Percentiles rank a stretch among this genome's conserved stretches.
Evolutionary conservation across 164 flowering plant species (phyloP).

Genomic region (Nymphaea thermarum): DNA sequence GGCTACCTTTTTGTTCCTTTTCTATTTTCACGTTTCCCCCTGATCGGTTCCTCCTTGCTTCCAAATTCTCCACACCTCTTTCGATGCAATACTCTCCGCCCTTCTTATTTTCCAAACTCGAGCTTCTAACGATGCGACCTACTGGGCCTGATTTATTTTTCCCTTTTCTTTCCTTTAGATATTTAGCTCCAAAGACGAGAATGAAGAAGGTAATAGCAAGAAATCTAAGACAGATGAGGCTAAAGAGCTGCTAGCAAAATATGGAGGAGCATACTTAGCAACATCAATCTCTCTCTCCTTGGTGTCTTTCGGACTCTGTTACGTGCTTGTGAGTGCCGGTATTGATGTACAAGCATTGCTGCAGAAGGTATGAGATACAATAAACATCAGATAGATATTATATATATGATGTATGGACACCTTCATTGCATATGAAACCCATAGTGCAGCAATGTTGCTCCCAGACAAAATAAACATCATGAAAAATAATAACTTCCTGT

Average conservation of each 20-base stretch:
- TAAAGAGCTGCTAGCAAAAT: conserved; percentile 77
- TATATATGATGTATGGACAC: too few species aligned
- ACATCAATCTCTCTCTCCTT: conserved; percentile 88
- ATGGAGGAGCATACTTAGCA: conserved; percentile 94
- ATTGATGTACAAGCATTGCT: conserved; percentile 76
- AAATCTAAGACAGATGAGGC: conserved; percentile 83
- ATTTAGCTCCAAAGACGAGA: conserved; percentile 71
- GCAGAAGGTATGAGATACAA: conserved; percentile 42
- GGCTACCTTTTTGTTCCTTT: too few species aligned
- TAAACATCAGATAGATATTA: too few species aligned
- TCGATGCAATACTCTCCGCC: too few species aligned
- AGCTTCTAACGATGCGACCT: not conserved
- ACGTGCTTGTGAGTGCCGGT: conserved; percentile 64
- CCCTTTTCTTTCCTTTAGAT: conserved; percentile 32
- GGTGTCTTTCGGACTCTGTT: conserved; percentile 82
- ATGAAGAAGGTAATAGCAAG: conserved; percentile 20
- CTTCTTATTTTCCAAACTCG: not conserved
- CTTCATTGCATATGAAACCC: too few species aligned
- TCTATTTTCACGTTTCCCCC: too few species aligned
- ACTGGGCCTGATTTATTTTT: not conserved
- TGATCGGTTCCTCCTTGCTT: too few species aligned
- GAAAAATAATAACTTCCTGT: not conserved
- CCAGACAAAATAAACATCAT: not conserved
- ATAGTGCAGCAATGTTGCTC: too few species aligned
- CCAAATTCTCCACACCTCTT: too few species aligned